Evolutionary conservation across 306 rosid species (phyloP).

Genomic region (Trichosanthes truncata): DNA sequence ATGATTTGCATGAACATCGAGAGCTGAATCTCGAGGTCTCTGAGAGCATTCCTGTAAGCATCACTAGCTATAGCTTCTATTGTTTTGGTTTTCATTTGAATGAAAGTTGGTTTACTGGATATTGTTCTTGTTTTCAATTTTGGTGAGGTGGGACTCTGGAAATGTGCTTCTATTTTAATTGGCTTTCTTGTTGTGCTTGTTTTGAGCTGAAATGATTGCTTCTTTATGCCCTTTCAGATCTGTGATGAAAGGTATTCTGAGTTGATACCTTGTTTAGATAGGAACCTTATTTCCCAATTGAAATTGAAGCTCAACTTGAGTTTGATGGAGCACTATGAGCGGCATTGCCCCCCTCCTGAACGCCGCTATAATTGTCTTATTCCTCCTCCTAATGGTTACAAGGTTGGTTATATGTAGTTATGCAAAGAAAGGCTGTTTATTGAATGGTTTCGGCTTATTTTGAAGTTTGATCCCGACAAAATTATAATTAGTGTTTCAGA

Average conservation of each 20-base stretch:
- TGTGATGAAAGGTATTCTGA: constrained; percentile 40
- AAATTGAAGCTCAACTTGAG: constrained; percentile 39
- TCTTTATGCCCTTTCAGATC: constrained; percentile 16
- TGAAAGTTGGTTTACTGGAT: neutral
- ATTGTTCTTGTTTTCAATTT: neutral
- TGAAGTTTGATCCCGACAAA: constrained; percentile 24
- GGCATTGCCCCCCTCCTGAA: constrained; percentile 46
- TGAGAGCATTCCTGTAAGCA: constrained; percentile 33
- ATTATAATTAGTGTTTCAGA: constrained; percentile 33
- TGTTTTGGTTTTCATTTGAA: neutral
- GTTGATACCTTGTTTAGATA: constrained; percentile 54
- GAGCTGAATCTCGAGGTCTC: constrained; percentile 25
- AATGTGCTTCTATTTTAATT: neutral
- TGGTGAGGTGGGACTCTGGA: neutral
- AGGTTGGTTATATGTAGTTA: constrained; percentile 23
- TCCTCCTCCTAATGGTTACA: constrained; percentile 47
- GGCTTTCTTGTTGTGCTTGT: neutral
- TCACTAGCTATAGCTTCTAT: neutral
- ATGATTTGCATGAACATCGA: constrained; percentile 19
- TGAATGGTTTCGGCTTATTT: constrained; percentile 10
- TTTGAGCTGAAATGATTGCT: neutral
- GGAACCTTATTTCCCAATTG: constrained; percentile 35
- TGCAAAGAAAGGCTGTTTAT: neutral
- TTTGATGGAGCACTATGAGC: constrained; percentile 54
- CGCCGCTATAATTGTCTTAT: constrained; percentile 47